These are phyloP conservation scores for Plenodomus tracheiphilus DNA, from an alignment of 2,329 filamentous ascomycete genomes.

Conservation along the genomic window DNA sequence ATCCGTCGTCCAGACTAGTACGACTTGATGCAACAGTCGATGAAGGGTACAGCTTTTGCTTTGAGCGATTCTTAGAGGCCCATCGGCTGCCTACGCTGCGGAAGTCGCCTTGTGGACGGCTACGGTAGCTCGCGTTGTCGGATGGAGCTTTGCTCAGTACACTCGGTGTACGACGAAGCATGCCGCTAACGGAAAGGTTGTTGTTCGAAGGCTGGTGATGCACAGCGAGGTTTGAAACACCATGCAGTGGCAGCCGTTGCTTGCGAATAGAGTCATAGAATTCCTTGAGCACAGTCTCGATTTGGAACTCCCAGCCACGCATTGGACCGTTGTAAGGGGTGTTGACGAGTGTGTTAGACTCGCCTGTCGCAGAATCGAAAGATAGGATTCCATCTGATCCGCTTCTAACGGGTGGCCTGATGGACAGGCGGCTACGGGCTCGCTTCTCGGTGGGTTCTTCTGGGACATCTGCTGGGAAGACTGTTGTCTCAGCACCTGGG, in stretches of 20 bases:
- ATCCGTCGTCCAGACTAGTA: conserved; percentile 91
- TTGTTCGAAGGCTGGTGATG: conserved; percentile 55
- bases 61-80: conserved; percentile 82
- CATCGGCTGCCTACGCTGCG: conserved; percentile 69
- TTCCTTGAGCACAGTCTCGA: conserved; percentile 88
- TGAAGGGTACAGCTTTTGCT: conserved; percentile 73
- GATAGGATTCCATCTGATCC: conserved; percentile 41
- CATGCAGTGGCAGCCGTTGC: conserved; percentile 83
- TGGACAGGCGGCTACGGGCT: conserved; percentile 47
- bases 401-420: conserved; percentile 44
- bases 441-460: conserved; percentile 44
- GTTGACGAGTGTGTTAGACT: conserved; percentile 78
- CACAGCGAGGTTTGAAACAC: conserved; percentile 58
- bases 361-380: conserved; percentile 45
- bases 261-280: conserved; percentile 90
- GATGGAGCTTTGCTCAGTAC: conserved; percentile 92
- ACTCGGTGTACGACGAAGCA: conserved; percentile 84
- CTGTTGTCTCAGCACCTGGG: conserved; percentile 30
- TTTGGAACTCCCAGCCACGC: conserved; percentile 82
- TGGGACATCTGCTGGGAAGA: conserved; percentile 29
- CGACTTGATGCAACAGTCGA: conserved; percentile 87
- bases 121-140: conserved; percentile 73
- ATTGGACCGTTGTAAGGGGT: conserved; percentile 73
- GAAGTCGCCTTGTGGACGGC: conserved; percentile 67
- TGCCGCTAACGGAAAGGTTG: conserved; percentile 69